These are phyloP conservation scores for Paspalum notatum DNA, from an alignment of 176 grass and related monocot genomes.

Conservation along the genomic window DNA sequence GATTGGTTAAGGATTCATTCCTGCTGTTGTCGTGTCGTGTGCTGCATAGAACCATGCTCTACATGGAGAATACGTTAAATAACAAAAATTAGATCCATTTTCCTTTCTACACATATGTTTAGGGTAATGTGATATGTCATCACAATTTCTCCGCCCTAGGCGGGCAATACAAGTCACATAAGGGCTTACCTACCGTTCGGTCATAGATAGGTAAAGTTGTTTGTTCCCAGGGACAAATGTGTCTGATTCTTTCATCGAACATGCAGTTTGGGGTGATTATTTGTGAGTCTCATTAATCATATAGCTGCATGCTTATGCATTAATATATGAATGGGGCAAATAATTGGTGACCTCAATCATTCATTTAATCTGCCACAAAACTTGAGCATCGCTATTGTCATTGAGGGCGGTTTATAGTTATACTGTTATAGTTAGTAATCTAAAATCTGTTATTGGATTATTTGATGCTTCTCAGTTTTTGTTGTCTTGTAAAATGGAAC, in stretches of 20 bases:
- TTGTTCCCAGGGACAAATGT: not conserved
- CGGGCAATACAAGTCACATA: not conserved
- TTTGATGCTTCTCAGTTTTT: not conserved
- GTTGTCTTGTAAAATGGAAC: too few species aligned
- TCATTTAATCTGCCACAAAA: not conserved
- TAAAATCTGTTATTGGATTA: not conserved
- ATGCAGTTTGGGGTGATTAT: not conserved
- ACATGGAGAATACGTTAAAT: not conserved
- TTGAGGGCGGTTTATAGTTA: not conserved
- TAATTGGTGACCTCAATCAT: not conserved
- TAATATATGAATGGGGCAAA: not conserved
- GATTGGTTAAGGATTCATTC: not conserved
- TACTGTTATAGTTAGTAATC: not conserved
- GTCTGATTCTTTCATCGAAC: not conserved
- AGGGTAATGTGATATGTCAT: conserved; percentile 12
- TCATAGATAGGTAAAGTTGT: not conserved
- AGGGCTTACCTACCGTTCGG: not conserved
- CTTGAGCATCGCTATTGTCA: not conserved
- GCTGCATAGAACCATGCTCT: not conserved
- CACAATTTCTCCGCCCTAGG: not conserved
- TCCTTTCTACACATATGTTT: not conserved
- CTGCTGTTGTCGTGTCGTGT: not conserved
- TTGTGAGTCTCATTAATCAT: not conserved
- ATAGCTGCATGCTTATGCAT: not conserved
- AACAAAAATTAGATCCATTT: not conserved